These are phyloP conservation scores for Aspergillus mulundensis DNA, from an alignment of 495 filamentous ascomycete genomes.

Conservation along the genomic window DNA sequence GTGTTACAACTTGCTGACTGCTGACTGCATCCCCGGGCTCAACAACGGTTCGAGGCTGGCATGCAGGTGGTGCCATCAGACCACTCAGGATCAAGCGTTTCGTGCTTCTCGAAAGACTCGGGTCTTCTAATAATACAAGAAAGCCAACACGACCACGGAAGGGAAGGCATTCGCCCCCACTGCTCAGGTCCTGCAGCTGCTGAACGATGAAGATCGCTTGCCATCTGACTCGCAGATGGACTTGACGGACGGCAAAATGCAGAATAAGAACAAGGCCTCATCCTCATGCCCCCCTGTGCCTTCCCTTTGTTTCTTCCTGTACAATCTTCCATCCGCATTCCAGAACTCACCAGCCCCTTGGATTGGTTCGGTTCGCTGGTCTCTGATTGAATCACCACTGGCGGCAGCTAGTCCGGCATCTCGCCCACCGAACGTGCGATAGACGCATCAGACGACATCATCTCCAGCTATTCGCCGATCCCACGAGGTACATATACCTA, in stretches of 20 bases:
- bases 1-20: neutral
- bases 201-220: neutral
- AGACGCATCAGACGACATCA: slow-evolving; percentile 6
- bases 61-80: neutral
- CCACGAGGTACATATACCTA: slow-evolving; percentile 4
- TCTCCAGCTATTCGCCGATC: slow-evolving; percentile 18
- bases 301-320: neutral
- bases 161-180: slow-evolving; percentile 2
- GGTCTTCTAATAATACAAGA: neutral
- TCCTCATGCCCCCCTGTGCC: slow-evolving; percentile 1
- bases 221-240: neutral
- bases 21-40: neutral
- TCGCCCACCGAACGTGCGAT: slow-evolving; percentile 12
- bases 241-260: neutral
- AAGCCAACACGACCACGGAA: neutral
- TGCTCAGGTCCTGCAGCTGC: neutral
- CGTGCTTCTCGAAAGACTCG: neutral
- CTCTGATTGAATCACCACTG: neutral
- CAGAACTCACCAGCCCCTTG: neutral
- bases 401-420: neutral
- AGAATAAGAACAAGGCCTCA: slow-evolving; percentile 3
- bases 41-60: neutral
- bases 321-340: neutral
- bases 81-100: neutral
- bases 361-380: neutral